Evolutionary conservation across 345 rosid genomes (phyloP).

Genomic region (Isatis tinctoria): DNA sequence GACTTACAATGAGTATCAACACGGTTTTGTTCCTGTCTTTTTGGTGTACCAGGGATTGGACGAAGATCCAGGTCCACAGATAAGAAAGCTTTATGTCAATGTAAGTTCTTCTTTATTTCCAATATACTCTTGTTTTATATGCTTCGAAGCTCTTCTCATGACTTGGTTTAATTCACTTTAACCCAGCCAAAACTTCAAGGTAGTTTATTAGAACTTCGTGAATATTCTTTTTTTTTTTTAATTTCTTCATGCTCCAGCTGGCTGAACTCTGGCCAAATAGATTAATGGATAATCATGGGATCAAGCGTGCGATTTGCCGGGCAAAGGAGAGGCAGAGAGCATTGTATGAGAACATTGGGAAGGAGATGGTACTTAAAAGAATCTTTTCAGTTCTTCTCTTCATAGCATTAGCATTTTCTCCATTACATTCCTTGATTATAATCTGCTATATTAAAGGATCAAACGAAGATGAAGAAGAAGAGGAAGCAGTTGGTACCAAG

Average conservation of each 20-base stretch:
- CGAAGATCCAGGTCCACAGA: constrained; percentile 83
- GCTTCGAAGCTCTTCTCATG: constrained; percentile 1
- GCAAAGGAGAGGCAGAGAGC: constrained; percentile 47
- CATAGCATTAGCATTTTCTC: background rate
- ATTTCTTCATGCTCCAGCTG: constrained; percentile 33
- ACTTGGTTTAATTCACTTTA: background rate
- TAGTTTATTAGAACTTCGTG: background rate
- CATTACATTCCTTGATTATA: background rate
- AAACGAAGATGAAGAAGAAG: constrained; percentile 20
- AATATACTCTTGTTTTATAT: background rate
- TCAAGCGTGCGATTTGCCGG: constrained; percentile 47
- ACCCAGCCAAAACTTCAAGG: background rate
- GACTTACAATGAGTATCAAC: background rate
- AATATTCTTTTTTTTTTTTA: constrained; percentile 1
- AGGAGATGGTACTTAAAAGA: constrained; percentile 13
- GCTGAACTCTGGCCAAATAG: constrained; percentile 56
- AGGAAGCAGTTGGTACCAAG: constrained; percentile 21
- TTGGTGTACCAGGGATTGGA: constrained; percentile 44
- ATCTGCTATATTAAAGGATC: constrained; percentile 9
- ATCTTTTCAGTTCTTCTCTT: background rate
- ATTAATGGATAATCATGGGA: constrained; percentile 46
- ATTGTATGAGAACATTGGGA: constrained; percentile 10
- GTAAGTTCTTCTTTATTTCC: constrained; percentile 12
- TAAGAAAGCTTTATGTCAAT: constrained; percentile 82
- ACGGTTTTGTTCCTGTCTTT: constrained; percentile 4